These are phyloP conservation scores for Acer campestre DNA, from an alignment of 345 rosid species.

Conservation along the genomic window DNA sequence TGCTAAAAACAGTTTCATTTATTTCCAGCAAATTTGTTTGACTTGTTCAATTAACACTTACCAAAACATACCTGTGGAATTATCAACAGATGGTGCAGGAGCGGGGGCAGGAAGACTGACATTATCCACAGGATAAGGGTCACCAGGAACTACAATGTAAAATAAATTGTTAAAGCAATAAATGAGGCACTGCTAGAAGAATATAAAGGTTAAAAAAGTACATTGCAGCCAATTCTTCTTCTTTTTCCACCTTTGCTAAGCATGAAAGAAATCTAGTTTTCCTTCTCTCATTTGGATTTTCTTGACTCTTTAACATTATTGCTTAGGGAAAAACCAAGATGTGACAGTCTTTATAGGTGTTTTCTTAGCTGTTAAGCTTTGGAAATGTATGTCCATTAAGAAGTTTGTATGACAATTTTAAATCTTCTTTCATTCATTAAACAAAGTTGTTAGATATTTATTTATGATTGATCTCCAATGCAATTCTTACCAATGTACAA, in stretches of 20 bases:
- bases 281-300: background rate
- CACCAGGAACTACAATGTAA: conserved; percentile 76
- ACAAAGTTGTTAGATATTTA: too few species aligned
- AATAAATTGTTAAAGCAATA: conserved; percentile 7
- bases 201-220: background rate
- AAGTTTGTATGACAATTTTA: background rate
- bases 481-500: too few species aligned
- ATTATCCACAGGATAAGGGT: conserved; percentile 57
- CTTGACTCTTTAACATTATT: too few species aligned
- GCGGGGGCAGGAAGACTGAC: conserved; percentile 52
- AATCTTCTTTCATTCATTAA: background rate
- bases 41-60: background rate
- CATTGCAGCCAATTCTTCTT: background rate
- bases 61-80: conserved; percentile 48
- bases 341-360: too few species aligned
- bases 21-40: background rate
- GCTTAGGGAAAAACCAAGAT: background rate
- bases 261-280: too few species aligned
- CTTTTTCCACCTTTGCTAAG: background rate
- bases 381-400: background rate
- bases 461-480: too few species aligned
- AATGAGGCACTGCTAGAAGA: background rate
- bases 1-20: background rate
- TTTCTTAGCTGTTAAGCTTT: background rate
- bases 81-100: conserved; percentile 48